Evolutionary conservation across 83 land plant species (phyloP).

Genomic region (Picea mariana): DNA sequence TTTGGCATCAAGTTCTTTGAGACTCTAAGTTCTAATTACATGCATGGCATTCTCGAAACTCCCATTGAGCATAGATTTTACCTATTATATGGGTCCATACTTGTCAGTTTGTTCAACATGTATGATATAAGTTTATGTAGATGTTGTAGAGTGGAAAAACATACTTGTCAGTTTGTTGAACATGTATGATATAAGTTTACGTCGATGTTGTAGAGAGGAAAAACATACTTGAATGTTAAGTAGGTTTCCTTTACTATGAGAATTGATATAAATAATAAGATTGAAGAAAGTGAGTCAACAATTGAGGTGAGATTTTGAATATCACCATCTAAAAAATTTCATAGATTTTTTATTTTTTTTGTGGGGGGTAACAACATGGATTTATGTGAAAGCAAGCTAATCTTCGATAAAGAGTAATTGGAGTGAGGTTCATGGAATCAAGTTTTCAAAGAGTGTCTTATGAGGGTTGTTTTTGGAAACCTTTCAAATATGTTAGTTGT

Average conservation of each 20-base stretch:
- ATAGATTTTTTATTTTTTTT: background rate
- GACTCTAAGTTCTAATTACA: constrained; percentile 52
- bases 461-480: constrained; percentile 58
- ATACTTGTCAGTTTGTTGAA: background rate
- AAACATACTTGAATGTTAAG: constrained; percentile 67
- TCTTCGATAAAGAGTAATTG: background rate
- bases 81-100: background rate
- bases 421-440: constrained; percentile 18
- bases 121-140: background rate
- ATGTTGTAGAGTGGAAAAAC: too few species aligned
- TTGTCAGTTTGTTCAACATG: background rate
- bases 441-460: constrained; percentile 77
- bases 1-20: constrained; percentile 92
- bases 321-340: background rate
- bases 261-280: constrained; percentile 65
- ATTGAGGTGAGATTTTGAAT: constrained; percentile 38
- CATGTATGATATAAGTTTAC: background rate
- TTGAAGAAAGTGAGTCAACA: constrained; percentile 53
- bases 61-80: background rate
- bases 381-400: background rate
- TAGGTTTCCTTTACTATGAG: constrained; percentile 68
- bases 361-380: background rate
- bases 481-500: constrained; percentile 68
- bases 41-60: background rate
- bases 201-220: constrained; percentile 57